Evolutionary conservation across 768 basidiomycete species (phyloP), one percentile per base, ranked within the genome.

Genomic region (Agrocybe chaxingu): DNA sequence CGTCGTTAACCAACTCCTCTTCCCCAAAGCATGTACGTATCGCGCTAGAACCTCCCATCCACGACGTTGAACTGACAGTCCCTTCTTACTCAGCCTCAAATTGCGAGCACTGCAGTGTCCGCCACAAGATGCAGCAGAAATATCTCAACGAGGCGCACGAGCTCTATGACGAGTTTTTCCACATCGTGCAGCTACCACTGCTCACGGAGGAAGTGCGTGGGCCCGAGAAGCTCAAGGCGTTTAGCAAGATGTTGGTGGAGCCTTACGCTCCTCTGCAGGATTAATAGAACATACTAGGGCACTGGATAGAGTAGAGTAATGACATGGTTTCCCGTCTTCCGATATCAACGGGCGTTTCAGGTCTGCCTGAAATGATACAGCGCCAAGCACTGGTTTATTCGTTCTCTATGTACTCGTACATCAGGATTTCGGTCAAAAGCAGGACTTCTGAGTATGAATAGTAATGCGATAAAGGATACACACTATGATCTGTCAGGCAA

Each of bases 81-180:
- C 34, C 19, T 50, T 42, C 16, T 47, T 12, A 32, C 32, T 4
- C 65, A 95, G 95, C 77, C 36, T 91, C 94, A 31, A 89, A 89
- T 63, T 99, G 97, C 69, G 92, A 95, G 58, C 96, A 98, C 68
- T 99, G 97, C 69, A 77, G 79, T 46, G 94, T 98, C 13, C 83
- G 97, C 52, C 86, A 92, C 69, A 89, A 87, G 72, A 98, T 98
- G 96, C 94, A 98, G 70, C 94, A 97, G 70, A 98, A 97, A 69
- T 99, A 99, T 68, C 82, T 99, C 16, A 79, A 77, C 42, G 97
- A 98, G 71, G 95, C 96, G 11, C 92, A 97, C 69, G 96, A 98
- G 64, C 85, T 98, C 43, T 97, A 97, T 65, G 92, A 92, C 68
- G 93, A 97, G 60, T 97, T 96, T 67, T 99, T 98, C 85, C 94